Conservation (phyloP, 306 rosid species). For the Glycine latifolia region DNA sequence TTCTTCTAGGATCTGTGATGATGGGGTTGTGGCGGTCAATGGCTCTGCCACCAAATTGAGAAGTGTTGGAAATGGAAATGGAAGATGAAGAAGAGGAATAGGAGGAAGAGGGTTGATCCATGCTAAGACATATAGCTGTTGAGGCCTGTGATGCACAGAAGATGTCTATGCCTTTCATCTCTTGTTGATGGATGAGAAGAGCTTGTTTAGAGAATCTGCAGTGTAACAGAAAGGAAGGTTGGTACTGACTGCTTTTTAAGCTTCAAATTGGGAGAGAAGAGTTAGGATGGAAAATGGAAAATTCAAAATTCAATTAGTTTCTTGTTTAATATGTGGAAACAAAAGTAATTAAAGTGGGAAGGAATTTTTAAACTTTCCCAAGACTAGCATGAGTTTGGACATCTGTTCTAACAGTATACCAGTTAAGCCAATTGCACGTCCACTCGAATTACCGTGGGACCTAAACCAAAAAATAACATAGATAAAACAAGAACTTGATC, state of each 20-base stretch:
- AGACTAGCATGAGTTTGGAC: conserved; percentile 15
- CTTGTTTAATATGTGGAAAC: conserved; percentile 15
- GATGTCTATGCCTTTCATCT: conserved; percentile 73
- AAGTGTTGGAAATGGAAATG: conserved; percentile 41
- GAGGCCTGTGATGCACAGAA: conserved; percentile 87
- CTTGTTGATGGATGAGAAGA: no score
- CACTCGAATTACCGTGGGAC: conserved; percentile 21
- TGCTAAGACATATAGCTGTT: conserved; percentile 76
- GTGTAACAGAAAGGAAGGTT: background rate
- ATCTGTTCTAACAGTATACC: background rate
- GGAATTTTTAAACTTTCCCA: conserved; percentile 47
- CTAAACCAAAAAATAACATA: conserved; percentile 12
- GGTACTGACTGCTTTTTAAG: conserved; percentile 49
- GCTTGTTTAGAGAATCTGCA: no score
- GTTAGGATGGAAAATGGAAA: conserved; percentile 36
- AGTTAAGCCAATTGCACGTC: background rate
- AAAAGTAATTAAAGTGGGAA: conserved; percentile 12
- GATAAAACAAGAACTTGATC: background rate
- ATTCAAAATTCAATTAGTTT: background rate
- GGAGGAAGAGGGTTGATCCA: conserved; percentile 67
- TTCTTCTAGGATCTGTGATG: conserved; percentile 75
- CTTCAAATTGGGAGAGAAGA: conserved; percentile 42
- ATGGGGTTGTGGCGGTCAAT: conserved; percentile 95
- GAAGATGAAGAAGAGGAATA: background rate
- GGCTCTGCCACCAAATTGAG: conserved; percentile 81